These are phyloP conservation scores for Stachybotrys elegans DNA, from an alignment of 2,329 filamentous ascomycete species.

Conservation along the genomic window DNA sequence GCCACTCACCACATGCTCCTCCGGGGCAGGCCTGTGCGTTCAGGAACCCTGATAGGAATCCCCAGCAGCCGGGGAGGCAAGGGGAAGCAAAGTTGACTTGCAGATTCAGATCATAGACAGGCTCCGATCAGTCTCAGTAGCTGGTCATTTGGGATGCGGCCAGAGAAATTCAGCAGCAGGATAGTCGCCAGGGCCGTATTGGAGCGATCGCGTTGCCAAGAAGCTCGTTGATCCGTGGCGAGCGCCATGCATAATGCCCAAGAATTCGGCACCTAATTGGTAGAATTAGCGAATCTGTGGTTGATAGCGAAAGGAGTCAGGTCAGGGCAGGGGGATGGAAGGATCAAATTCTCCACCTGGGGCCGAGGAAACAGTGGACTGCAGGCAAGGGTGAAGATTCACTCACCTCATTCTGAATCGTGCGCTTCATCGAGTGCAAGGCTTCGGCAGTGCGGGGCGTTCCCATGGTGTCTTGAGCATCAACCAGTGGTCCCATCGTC, in stretches of 20 bases:
- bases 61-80: too few species aligned
- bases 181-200: constrained; percentile 19
- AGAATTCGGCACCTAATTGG: constrained; percentile 16
- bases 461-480: constrained; percentile 10
- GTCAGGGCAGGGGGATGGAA: too few species aligned
- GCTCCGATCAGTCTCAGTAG: constrained; percentile 17
- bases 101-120: constrained; percentile 13
- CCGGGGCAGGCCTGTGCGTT: too few species aligned
- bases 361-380: not conserved
- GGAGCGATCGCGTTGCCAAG: constrained; percentile 16
- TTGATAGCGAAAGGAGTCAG: not conserved
- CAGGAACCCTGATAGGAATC: too few species aligned
- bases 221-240: constrained; percentile 8
- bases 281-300: not conserved
- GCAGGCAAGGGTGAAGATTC: too few species aligned
- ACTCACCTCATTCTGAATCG: constrained; percentile 18
- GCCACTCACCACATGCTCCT: too few species aligned
- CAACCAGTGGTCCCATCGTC: constrained; percentile 11
- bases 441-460: constrained; percentile 6
- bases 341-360: too few species aligned
- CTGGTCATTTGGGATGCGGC: constrained; percentile 17
- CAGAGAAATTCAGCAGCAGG: constrained; percentile 18
- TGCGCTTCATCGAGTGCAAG: constrained; percentile 13
- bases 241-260: constrained; percentile 21
- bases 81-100: not conserved